Percentiles rank a stretch among this genome's conserved stretches.
These are phyloP conservation scores for Amphicarpaea edgeworthii DNA, from an alignment of 306 rosid species.

Conservation along the genomic window DNA sequence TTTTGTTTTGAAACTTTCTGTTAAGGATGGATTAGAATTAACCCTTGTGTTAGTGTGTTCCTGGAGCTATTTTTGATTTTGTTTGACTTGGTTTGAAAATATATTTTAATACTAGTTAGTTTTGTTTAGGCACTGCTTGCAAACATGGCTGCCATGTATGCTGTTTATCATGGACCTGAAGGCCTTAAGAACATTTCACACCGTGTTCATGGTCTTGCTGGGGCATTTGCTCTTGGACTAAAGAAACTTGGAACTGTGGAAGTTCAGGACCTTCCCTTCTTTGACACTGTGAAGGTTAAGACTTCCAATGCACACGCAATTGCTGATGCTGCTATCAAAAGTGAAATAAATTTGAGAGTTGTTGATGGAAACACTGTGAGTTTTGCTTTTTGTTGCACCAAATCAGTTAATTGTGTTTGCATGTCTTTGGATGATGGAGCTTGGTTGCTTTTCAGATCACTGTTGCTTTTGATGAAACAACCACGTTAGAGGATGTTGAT, in stretches of 20 bases:
- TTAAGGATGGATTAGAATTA: slow-evolving; percentile 6
- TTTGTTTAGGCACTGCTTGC: slow-evolving; percentile 88
- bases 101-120: slow-evolving; percentile 39
- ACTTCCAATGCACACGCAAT: slow-evolving; percentile 72
- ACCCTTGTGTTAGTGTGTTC: slow-evolving; percentile 5
- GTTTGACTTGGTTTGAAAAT: slow-evolving; percentile 42
- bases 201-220: slow-evolving; percentile 97
- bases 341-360: slow-evolving; percentile 76
- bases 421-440: slow-evolving; percentile 42
- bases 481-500: slow-evolving; percentile 94
- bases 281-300: slow-evolving; percentile 93
- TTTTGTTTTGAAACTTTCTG: background rate
- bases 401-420: slow-evolving; percentile 31
- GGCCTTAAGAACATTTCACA: slow-evolving; percentile 87
- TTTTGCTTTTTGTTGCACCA: slow-evolving; percentile 27
- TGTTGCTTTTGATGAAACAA: slow-evolving; percentile 92
- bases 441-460: slow-evolving; percentile 76
- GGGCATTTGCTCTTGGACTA: slow-evolving; percentile 82
- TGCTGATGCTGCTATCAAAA: slow-evolving; percentile 76
- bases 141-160: slow-evolving; percentile 99
- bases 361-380: slow-evolving; percentile 85
- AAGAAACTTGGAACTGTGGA: slow-evolving; percentile 89
- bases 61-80: background rate
- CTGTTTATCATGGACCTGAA: slow-evolving; percentile 98
- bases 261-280: slow-evolving; percentile 94